Conservation (phyloP, 306 rosid species). For the Vigna radiata region DNA sequence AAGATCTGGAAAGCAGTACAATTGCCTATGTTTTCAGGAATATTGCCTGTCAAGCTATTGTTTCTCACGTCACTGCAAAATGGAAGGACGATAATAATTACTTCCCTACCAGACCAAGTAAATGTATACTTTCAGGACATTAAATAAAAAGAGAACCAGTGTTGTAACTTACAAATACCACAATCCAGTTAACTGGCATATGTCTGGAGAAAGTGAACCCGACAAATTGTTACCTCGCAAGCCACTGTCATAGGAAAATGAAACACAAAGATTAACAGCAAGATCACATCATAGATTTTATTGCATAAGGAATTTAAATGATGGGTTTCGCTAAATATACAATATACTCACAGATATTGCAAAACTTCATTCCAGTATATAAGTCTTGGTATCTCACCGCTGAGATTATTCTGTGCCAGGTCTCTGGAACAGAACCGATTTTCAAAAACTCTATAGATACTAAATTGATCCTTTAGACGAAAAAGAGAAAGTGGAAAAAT, state of each 20-base stretch:
- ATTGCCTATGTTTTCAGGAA: conserved; percentile 81
- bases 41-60: conserved; percentile 77
- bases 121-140: not conserved
- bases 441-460: not conserved
- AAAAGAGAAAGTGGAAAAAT: not conserved
- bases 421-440: conserved; percentile 59
- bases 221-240: conserved; percentile 79
- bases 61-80: conserved; percentile 80
- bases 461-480: not conserved
- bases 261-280: not conserved
- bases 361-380: conserved; percentile 90
- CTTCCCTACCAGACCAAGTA: not conserved
- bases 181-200: conserved; percentile 83
- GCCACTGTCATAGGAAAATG: conserved; percentile 54
- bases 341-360: conserved; percentile 77
- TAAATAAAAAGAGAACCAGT: not conserved
- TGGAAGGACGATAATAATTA: conserved; percentile 13
- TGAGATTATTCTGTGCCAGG: conserved; percentile 80
- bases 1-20: conserved; percentile 55
- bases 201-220: conserved; percentile 79
- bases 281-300: not conserved
- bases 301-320: not conserved
- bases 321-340: conserved; percentile 36
- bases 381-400: conserved; percentile 89
- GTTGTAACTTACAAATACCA: conserved; percentile 84